These are phyloP conservation scores for Umbelopsis isabellina DNA, from an alignment of 192 early-diverging fungal genomes.

Conservation along the genomic window DNA sequence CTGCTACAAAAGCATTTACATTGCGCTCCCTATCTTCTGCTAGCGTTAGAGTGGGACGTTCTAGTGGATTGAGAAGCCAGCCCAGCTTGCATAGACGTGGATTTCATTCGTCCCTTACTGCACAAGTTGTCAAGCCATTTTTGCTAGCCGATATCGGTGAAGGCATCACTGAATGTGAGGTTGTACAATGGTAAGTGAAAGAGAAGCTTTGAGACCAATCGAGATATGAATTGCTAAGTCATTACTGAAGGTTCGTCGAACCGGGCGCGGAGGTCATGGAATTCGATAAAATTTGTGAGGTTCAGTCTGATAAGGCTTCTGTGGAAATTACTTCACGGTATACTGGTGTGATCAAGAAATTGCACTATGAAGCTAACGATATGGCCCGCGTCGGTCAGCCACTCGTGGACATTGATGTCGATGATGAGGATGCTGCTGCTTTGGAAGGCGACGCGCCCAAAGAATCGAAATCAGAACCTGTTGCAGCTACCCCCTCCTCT, in stretches of 20 bases:
- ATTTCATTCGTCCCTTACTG: conserved; percentile 52
- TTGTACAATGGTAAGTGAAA: conserved; percentile 88
- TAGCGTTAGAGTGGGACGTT: no score
- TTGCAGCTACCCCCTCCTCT: conserved; percentile 10
- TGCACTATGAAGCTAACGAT: conserved; percentile 83
- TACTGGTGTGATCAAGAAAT: conserved; percentile 79
- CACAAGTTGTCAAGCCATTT: conserved; percentile 67
- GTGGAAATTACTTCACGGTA: conserved; percentile 97
- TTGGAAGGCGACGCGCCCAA: conserved; percentile 20
- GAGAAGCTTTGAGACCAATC: background rate
- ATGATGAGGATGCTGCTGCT: conserved; percentile 31
- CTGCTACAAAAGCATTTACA: no score
- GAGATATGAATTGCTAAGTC: background rate
- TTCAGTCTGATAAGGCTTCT: conserved; percentile 98
- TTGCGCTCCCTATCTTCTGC: no score
- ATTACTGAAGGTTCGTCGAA: conserved; percentile 81
- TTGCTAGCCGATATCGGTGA: conserved; percentile 97
- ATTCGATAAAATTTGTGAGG: conserved; percentile 96
- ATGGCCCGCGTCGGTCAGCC: conserved; percentile 92
- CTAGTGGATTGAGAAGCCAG: no score
- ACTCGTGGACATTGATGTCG: conserved; percentile 53
- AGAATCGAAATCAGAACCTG: conserved; percentile 38
- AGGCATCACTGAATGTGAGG: conserved; percentile 96
- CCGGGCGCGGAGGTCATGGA: conserved; percentile 84
- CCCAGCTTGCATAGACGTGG: conserved; percentile 23